Percentiles rank a stretch among this genome's conserved stretches.
Evolutionary conservation across 768 basidiomycete species (phyloP).

Genomic region (Candolleomyces eurysporus): DNA sequence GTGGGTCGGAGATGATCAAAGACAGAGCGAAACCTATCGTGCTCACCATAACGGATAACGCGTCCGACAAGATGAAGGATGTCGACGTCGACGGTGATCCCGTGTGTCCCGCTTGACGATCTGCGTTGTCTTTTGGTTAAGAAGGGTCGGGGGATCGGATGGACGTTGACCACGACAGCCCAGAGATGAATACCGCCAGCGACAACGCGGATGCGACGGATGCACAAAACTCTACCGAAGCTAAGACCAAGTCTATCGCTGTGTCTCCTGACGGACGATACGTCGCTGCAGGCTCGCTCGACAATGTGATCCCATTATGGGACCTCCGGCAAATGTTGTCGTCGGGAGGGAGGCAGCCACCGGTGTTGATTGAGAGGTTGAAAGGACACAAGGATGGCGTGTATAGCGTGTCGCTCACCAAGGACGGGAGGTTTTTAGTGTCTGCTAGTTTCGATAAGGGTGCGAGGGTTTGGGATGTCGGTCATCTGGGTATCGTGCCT

Average conservation of each 20-base stretch:
- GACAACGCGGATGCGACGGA: not conserved
- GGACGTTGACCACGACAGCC: not conserved
- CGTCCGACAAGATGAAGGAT: not conserved
- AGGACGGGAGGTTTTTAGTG: conserved; percentile 85
- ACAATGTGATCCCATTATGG: conserved; percentile 75
- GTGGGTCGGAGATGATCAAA: not conserved
- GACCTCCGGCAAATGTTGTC: conserved; percentile 31
- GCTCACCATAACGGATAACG: conserved; percentile 1
- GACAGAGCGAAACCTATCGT: not conserved
- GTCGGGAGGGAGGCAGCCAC: not conserved
- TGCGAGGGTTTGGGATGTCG: conserved; percentile 81
- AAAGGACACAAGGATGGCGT: conserved; percentile 78
- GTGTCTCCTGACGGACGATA: conserved; percentile 69
- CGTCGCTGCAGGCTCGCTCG: conserved; percentile 64
- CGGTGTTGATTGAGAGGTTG: conserved; percentile 46
- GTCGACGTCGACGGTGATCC: not conserved
- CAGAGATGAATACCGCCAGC: no score
- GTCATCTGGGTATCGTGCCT: conserved; percentile 69
- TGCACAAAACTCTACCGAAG: conserved; percentile 20
- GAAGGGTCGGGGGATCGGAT: not conserved
- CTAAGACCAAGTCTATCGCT: conserved; percentile 73
- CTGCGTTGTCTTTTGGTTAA: no score
- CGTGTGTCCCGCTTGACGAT: no score
- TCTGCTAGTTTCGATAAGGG: conserved; percentile 87
- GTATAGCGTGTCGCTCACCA: conserved; percentile 88